These are phyloP conservation scores for Graphilbum fragrans DNA, from an alignment of 2,329 filamentous ascomycete genomes.

Conservation along the genomic window DNA sequence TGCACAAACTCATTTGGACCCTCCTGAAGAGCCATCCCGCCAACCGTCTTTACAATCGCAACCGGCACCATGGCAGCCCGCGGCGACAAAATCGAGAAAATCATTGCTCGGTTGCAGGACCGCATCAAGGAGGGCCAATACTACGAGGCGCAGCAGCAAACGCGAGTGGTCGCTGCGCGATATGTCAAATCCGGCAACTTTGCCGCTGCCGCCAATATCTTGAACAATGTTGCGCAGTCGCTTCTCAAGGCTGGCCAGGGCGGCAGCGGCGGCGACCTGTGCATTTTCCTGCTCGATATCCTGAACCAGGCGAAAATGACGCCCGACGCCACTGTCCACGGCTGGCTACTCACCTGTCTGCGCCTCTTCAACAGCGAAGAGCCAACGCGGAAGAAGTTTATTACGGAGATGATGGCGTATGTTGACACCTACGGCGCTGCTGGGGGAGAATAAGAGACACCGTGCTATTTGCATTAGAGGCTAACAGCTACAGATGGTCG, in stretches of 20 bases:
- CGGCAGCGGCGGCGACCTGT: constrained; percentile 82
- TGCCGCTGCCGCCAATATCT: constrained; percentile 72
- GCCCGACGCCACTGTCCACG: constrained; percentile 63
- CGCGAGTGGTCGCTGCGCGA: constrained; percentile 85
- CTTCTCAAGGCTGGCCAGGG: constrained; percentile 88
- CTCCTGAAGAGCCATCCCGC: too few relatives aligned
- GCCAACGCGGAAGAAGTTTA: constrained; percentile 85
- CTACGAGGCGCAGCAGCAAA: constrained; percentile 98
- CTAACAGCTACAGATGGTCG: constrained; percentile 57
- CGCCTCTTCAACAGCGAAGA: constrained; percentile 72
- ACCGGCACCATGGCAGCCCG: constrained; percentile 18
- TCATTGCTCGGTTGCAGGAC: constrained; percentile 55
- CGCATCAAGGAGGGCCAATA: constrained; percentile 56
- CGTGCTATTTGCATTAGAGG: neutral
- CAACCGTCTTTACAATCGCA: too few relatives aligned
- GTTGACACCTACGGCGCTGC: constrained; percentile 16
- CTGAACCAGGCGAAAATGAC: constrained; percentile 77
- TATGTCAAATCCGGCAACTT: constrained; percentile 86
- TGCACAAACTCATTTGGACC: neutral
- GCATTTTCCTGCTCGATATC: constrained; percentile 77
- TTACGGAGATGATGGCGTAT: constrained; percentile 69
- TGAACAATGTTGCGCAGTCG: constrained; percentile 72
- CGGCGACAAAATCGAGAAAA: constrained; percentile 39
- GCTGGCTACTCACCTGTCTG: constrained; percentile 64
- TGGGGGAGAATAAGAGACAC: neutral